Evolutionary conservation across 2,329 filamentous ascomycete genomes (phyloP).

Genomic region (Paecilomyces fulvus): DNA sequence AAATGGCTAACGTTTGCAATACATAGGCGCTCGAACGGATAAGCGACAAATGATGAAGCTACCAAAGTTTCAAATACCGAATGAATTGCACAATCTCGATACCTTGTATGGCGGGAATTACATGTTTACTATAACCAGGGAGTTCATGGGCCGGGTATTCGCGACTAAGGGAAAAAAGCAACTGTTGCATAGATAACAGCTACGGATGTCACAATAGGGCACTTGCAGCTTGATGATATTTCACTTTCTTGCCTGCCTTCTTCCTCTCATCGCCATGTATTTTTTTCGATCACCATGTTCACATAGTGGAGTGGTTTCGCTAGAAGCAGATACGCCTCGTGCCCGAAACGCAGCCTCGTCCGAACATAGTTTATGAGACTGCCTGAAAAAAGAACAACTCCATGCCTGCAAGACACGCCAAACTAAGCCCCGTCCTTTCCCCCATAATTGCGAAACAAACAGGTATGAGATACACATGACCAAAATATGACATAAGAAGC

Average conservation of each 20-base stretch:
- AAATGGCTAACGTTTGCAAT: neutral
- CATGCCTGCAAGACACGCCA: neutral
- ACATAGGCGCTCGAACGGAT: slow-evolving; percentile 34
- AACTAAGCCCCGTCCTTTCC: neutral
- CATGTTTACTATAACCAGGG: slow-evolving; percentile 22
- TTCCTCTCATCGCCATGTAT: neutral
- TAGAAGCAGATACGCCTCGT: neutral
- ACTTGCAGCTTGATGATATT: neutral
- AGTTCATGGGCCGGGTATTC: slow-evolving; percentile 31
- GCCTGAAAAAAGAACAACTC: neutral
- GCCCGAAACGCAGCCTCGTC: neutral
- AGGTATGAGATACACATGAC: neutral
- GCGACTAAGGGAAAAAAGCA: slow-evolving; percentile 10
- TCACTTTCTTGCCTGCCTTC: neutral
- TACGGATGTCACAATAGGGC: neutral
- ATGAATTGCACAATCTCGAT: neutral
- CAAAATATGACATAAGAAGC: neutral
- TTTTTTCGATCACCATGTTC: neutral
- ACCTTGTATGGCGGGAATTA: slow-evolving; percentile 6
- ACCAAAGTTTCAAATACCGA: neutral
- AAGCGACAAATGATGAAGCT: slow-evolving; percentile 29
- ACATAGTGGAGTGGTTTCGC: neutral
- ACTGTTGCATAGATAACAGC: neutral
- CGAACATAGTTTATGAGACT: neutral
- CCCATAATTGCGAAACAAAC: neutral